Evolutionary conservation across 495 filamentous ascomycete species (phyloP), one percentile per base, ranked within the genome.

Genomic region (Margaritispora aquatica): DNA sequence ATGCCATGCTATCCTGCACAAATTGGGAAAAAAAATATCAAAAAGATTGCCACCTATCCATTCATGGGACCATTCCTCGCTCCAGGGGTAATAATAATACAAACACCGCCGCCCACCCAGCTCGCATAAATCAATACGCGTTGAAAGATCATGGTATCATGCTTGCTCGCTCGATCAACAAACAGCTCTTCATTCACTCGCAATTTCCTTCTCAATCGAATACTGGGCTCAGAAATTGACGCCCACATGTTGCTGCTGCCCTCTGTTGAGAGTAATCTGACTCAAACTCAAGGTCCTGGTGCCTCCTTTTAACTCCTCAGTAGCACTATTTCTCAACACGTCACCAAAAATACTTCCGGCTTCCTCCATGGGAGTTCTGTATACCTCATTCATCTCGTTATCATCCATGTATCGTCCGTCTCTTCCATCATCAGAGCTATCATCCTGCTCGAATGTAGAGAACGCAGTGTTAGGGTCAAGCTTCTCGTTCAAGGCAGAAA

Each of bases 211-310:
- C 29, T 44, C 38, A 44, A 10, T 44, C 19, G 10, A 3, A 44
- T 44, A 7, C 17, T 15, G 15, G 17, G 19, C 38, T 44, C 38
- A 44, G 38, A 44, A 44, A n/a, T 44, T 44, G 7, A 44, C 38
- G 19, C 7, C 38, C 3, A 44, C 38, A 44, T 44, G 38, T n/a
- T 44, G 38, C 19, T n/a, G 3, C 15, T 44, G 38, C 19, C 59
- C 59, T 21, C 48, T 61, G 4, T 49, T 57, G 55, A 77, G 58
- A 20, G 78, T 81, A 49, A 80, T 60, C 65, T 80, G 77, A 47
- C 78, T 77, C 41, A 82, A 55, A 31, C 74, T 77, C 62, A 81
- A 59, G 22, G 78, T 80, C 22, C 76, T 74, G 3, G 74, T 70
- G 59, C 73, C 75, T 58, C 65, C 75, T 46, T 74, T 68, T 59